A percentile compares a stretch with the other conserved stretches of the same genome.
phyloP scores from a whole-genome alignment of 352 stramenopile genomes.

The Globisporangium parvum region DNA sequence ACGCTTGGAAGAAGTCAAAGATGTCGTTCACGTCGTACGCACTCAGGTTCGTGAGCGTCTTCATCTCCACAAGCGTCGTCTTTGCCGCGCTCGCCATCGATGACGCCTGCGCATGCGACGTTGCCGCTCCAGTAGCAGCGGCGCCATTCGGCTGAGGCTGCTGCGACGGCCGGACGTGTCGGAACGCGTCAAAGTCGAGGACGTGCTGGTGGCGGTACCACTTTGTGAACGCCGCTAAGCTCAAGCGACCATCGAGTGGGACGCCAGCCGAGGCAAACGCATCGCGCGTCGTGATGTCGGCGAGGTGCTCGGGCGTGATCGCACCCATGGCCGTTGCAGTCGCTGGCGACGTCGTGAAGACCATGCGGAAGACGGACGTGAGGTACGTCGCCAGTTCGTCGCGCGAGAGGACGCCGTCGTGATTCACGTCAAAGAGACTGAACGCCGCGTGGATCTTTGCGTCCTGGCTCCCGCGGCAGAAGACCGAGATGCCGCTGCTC shows the following conservation, averaged over 20 bases:
- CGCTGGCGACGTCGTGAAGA: constrained; percentile 65
- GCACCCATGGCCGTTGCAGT: constrained; percentile 28
- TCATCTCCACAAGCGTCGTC: constrained; percentile 63
- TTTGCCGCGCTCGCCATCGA: constrained; percentile 9
- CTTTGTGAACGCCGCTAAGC: constrained; percentile 78
- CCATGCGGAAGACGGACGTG: constrained; percentile 73
- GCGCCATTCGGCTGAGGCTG: no score
- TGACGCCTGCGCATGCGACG: constrained; percentile 9
- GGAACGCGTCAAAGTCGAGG: constrained; percentile 14
- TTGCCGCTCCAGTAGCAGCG: background rate
- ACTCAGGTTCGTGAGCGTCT: constrained; percentile 68
- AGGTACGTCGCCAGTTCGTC: constrained; percentile 87
- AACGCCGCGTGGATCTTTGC: constrained; percentile 84
- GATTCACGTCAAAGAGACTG: constrained; percentile 83
- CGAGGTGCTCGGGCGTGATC: constrained; percentile 69
- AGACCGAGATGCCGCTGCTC: constrained; percentile 74
- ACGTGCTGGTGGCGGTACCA: constrained; percentile 60
- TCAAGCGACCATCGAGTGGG: constrained; percentile 66
- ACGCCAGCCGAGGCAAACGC: constrained; percentile 55
- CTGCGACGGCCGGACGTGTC: background rate
- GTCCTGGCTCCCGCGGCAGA: constrained; percentile 69
- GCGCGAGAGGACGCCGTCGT: constrained; percentile 76
- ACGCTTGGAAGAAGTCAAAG: constrained; percentile 81
- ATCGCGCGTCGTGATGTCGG: constrained; percentile 56
- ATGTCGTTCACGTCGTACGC: constrained; percentile 85